phyloP scores from a whole-genome alignment of 768 basidiomycete species.

The Suillus discolor region DNA sequence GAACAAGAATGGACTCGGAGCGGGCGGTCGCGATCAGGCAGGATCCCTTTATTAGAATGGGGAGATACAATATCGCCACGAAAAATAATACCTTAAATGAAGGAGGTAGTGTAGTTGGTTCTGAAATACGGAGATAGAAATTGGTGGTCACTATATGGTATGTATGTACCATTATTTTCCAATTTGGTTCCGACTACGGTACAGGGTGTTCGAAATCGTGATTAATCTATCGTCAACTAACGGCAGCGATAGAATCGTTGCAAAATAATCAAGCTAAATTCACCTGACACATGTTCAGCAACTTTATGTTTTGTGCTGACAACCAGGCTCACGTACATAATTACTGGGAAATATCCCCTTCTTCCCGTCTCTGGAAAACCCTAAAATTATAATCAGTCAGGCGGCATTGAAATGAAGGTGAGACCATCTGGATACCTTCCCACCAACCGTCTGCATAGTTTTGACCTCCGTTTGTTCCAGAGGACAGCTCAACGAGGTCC shows the following conservation, averaged over 20 bases:
- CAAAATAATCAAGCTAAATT: slow-evolving; percentile 41
- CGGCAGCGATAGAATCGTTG: slow-evolving; percentile 8
- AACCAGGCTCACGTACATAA: slow-evolving; percentile 60
- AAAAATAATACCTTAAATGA: neutral
- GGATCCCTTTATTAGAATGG: neutral
- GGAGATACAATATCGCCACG: neutral
- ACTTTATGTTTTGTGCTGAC: slow-evolving; percentile 18
- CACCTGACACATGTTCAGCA: slow-evolving; percentile 43
- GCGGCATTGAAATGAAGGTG: slow-evolving; percentile 22
- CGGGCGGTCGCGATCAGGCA: neutral
- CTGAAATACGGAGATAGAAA: neutral
- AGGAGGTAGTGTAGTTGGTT: neutral
- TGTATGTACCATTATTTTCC: neutral
- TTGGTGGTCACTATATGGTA: slow-evolving; percentile 1
- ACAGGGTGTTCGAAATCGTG: slow-evolving; percentile 3
- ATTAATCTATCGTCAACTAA: slow-evolving; percentile 12
- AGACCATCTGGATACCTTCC: slow-evolving; percentile 60
- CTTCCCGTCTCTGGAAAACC: slow-evolving; percentile 56
- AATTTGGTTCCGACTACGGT: too few species aligned
- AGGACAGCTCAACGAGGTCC: slow-evolving; percentile 64
- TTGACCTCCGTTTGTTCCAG: slow-evolving; percentile 59
- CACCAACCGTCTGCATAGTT: slow-evolving; percentile 83
- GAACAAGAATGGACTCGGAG: neutral
- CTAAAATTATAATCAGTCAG: slow-evolving; percentile 42
- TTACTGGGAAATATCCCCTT: slow-evolving; percentile 89